These are phyloP conservation scores for Leccinum truebloodii DNA, from an alignment of 768 basidiomycete genomes.

Conservation along the genomic window DNA sequence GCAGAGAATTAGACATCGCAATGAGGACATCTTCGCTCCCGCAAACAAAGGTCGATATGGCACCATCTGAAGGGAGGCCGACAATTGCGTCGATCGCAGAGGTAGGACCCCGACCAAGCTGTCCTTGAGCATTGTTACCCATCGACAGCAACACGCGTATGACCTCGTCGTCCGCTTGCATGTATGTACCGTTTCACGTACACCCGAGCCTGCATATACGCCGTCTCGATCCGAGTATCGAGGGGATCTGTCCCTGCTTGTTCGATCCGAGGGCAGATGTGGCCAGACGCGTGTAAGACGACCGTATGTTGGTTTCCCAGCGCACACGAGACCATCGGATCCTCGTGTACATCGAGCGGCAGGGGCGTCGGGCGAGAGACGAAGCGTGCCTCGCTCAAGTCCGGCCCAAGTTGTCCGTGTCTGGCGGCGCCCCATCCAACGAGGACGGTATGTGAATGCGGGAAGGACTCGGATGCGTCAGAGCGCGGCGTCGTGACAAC, in stretches of 20 bases:
- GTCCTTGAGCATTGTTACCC: slow-evolving; percentile 59
- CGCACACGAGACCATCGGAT: slow-evolving; percentile 36
- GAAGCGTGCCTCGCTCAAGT: slow-evolving; percentile 11
- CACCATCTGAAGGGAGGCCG: slow-evolving; percentile 27
- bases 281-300: slow-evolving; percentile 45
- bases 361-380: slow-evolving; percentile 36
- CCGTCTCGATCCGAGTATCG: slow-evolving; percentile 31
- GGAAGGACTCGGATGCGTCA: slow-evolving; percentile 17
- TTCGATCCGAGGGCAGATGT: slow-evolving; percentile 66
- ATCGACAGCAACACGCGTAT: slow-evolving; percentile 44
- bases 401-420: slow-evolving; percentile 78
- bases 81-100: slow-evolving; percentile 9
- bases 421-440: slow-evolving; percentile 84
- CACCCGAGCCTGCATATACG: slow-evolving; percentile 46
- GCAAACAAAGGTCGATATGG: slow-evolving; percentile 49
- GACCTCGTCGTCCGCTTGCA: slow-evolving; percentile 28
- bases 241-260: slow-evolving; percentile 63
- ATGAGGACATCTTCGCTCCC: slow-evolving; percentile 86
- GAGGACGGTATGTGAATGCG: slow-evolving; percentile 35
- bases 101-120: slow-evolving; percentile 51
- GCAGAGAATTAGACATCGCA: slow-evolving; percentile 18
- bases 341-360: slow-evolving; percentile 27
- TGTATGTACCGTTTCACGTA: slow-evolving; percentile 83
- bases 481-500: slow-evolving; percentile 16
- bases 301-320: slow-evolving; percentile 58